Evolutionary conservation across 139 green algal genomes (phyloP), one percentile per base, ranked within the genome.

Genomic region (Prasinococcaceae sp.): DNA sequence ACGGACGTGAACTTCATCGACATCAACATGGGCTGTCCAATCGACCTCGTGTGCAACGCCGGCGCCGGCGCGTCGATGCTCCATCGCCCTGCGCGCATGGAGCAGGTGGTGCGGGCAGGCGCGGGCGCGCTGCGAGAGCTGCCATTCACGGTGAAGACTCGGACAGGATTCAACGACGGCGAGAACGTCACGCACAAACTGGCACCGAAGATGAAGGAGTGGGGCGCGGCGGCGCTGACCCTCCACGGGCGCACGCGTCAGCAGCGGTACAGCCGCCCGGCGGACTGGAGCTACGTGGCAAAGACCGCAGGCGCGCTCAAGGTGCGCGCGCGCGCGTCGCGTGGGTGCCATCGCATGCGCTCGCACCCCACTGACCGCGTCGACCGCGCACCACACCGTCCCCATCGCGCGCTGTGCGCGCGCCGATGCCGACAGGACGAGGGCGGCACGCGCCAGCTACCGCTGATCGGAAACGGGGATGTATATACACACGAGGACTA

Each of bases 11-110:
- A 93, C 68, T 95, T 93, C 22, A 63, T 94, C 29, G 89, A 98
- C 70, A 68, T 97, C 58, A 98, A 97, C 73, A 84, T 83, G 65
- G 84, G 84, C 1, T 94, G 84, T 53, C 84, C 84, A 22, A 94
- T 94, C 40, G 85, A 94, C 57, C 37, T 90, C 0, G 60, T 84
- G 23, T 78, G 72, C 55, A 72, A 76, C 65, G 80, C 76, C 38
- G 70, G 65, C 22, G 87, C 81, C 0, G 90, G 90, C 6, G 79
- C 70, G 6, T 68, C 78, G 5, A 69, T 95, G 67, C 75, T 98
- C 55, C 63, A 61, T 24, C 71, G 68, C 12, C 6, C 25, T 5
- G 39, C 39, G n/a, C 60, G 67, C 6, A 79, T 94, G 38, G 63
- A 85, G 67, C 26, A 84, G 26, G 77, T 94, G 19, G 66, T 83